phyloP scores from a whole-genome alignment of 164 flowering plant genomes.

The Akebia trifoliata region DNA sequence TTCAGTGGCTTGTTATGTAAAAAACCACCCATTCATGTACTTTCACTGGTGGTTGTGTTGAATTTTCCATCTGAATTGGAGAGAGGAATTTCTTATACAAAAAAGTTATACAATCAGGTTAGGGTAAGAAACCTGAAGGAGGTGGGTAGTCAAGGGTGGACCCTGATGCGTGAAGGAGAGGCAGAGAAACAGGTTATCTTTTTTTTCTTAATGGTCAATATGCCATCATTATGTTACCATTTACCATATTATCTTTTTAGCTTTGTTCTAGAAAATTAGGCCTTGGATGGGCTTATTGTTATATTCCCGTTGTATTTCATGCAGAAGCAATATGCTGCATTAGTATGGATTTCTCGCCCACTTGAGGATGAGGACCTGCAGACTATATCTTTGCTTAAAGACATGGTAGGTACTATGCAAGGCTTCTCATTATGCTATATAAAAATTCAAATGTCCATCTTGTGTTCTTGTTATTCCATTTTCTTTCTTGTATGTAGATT shows the following conservation, averaged over 20 bases:
- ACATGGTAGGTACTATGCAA: too few relatives aligned
- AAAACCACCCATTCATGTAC: not conserved
- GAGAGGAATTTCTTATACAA: too few relatives aligned
- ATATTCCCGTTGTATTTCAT: slow-evolving; percentile 4
- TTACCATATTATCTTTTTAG: not conserved
- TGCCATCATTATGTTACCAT: not conserved
- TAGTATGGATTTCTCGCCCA: slow-evolving; percentile 91
- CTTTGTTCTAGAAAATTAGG: not conserved
- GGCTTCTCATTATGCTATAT: not conserved
- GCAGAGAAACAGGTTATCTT: slow-evolving; percentile 85
- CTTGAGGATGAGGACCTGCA: slow-evolving; percentile 60
- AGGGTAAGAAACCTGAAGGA: slow-evolving; percentile 63
- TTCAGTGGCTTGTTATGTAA: slow-evolving; percentile 4
- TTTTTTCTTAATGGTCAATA: not conserved
- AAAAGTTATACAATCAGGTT: slow-evolving; percentile 39
- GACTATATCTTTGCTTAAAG: slow-evolving; percentile 54
- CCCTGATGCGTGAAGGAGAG: slow-evolving; percentile 95
- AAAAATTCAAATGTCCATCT: not conserved
- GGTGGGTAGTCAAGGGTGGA: slow-evolving; percentile 70
- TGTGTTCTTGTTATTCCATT: not conserved
- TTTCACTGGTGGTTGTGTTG: too few relatives aligned
- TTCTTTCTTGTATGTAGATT: not conserved
- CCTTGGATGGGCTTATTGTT: not conserved
- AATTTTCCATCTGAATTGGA: too few relatives aligned
- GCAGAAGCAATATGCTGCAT: slow-evolving; percentile 96